Conservation (phyloP, 2,329 filamentous ascomycete genomes). For the Cyphellophora europaea region DNA sequence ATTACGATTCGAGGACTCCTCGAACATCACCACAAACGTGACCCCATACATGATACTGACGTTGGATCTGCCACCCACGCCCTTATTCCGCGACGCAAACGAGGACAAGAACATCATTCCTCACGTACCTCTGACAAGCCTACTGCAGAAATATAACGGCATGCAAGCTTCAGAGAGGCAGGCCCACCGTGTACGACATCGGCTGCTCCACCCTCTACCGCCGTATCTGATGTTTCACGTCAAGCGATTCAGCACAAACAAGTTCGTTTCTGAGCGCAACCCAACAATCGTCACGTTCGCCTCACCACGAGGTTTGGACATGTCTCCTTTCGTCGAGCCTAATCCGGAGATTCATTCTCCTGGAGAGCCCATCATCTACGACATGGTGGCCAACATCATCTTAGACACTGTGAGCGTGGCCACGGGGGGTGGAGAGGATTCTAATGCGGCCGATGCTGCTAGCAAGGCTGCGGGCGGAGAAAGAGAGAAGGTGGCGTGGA, state of each 20-base stretch:
- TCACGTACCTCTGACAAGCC: conserved; percentile 59
- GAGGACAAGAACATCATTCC: conserved; percentile 94
- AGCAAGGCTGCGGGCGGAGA: conserved; percentile 67
- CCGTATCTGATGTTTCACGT: conserved; percentile 90
- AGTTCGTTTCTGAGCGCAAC: conserved; percentile 92
- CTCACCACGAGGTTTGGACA: conserved; percentile 69
- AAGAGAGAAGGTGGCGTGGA: conserved; percentile 89
- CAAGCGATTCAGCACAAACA: conserved; percentile 94
- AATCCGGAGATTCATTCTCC: conserved; percentile 61
- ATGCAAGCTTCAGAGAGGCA: conserved; percentile 77
- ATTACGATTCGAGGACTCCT: conserved; percentile 85
- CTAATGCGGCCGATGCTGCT: conserved; percentile 27
- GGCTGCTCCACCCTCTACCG: conserved; percentile 80
- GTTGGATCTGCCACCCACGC: conserved; percentile 81
- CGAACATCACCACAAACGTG: conserved; percentile 64
- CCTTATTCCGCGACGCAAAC: conserved; percentile 84
- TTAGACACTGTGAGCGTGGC: conserved; percentile 42
- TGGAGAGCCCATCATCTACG: conserved; percentile 83
- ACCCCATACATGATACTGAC: conserved; percentile 86
- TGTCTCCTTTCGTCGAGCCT: conserved; percentile 85
- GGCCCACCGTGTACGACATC: conserved; percentile 79
- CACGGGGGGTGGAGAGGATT: conserved; percentile 44
- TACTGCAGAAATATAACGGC: conserved; percentile 91
- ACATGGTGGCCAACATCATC: conserved; percentile 88
- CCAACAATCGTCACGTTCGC: conserved; percentile 98